A percentile compares a stretch with the other conserved stretches of the same genome.
These are phyloP conservation scores for Xylariaceae sp. DNA, from an alignment of 2,329 filamentous ascomycete genomes.

Conservation along the genomic window DNA sequence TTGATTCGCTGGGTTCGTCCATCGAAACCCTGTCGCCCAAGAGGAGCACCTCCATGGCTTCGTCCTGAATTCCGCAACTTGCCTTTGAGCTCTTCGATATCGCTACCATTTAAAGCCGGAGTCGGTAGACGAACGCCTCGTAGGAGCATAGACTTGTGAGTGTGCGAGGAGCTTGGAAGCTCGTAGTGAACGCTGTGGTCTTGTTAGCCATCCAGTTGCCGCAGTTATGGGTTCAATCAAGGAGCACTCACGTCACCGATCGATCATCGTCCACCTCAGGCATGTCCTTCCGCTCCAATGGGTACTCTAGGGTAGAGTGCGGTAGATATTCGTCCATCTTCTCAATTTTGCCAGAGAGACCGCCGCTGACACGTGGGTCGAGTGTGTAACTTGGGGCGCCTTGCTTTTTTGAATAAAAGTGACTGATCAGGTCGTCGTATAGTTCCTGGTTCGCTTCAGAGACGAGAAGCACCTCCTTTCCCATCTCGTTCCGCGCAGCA, in stretches of 20 bases:
- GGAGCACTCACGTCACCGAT: slow-evolving; percentile 63
- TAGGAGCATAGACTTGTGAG: slow-evolving; percentile 91
- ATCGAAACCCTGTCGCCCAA: slow-evolving; percentile 28
- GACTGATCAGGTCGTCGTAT: slow-evolving; percentile 74
- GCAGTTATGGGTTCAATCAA: slow-evolving; percentile 2
- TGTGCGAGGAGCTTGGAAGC: slow-evolving; percentile 62
- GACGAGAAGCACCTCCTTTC: slow-evolving; percentile 74
- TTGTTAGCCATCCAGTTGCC: no score
- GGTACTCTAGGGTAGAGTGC: slow-evolving; percentile 72
- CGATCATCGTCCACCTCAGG: slow-evolving; percentile 77
- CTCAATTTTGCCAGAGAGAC: slow-evolving; percentile 70
- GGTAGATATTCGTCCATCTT: slow-evolving; percentile 81
- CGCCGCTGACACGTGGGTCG: slow-evolving; percentile 66
- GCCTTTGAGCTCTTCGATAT: slow-evolving; percentile 65
- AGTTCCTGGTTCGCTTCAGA: slow-evolving; percentile 72
- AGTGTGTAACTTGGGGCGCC: slow-evolving; percentile 60
- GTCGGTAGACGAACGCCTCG: slow-evolving; percentile 69
- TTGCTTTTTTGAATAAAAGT: slow-evolving; percentile 90
- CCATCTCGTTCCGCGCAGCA: slow-evolving; percentile 66
- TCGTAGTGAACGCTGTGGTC: slow-evolving; percentile 73
- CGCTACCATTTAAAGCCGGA: slow-evolving; percentile 64
- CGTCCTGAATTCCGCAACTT: slow-evolving; percentile 61
- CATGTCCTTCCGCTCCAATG: slow-evolving; percentile 63
- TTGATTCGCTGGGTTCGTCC: slow-evolving; percentile 24
- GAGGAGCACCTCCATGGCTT: slow-evolving; percentile 60